These are phyloP conservation scores for Plasmodium gallinaceum DNA, from an alignment of 169 alveolate species.

Conservation along the genomic window DNA sequence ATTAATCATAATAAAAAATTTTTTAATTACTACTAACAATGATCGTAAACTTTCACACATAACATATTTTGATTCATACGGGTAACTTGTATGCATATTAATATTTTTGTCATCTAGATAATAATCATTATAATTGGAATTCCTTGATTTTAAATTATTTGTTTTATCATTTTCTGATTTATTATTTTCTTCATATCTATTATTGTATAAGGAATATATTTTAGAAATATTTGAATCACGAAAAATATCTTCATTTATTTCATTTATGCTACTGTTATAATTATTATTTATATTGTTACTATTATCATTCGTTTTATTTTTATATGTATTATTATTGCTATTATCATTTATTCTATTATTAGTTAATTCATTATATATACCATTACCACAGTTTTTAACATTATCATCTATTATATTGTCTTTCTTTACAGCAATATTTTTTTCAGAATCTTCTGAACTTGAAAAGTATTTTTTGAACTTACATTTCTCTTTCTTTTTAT, in stretches of 20 bases:
- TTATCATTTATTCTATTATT: neutral
- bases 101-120: constrained; percentile 66
- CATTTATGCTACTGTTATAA: neutral
- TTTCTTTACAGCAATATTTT: neutral
- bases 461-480: constrained; percentile 58
- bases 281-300: neutral
- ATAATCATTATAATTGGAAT: constrained; percentile 54
- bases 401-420: neutral
- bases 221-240: neutral
- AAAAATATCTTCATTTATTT: neutral
- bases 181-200: neutral
- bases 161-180: neutral
- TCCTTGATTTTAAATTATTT: neutral
- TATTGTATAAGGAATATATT: neutral
- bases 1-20: constrained; percentile 58
- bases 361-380: neutral
- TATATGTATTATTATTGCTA: neutral
- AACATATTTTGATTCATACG: constrained; percentile 74
- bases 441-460: constrained; percentile 20
- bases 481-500: constrained; percentile 33
- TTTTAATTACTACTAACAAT: constrained; percentile 62
- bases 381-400: neutral
- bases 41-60: constrained; percentile 74
- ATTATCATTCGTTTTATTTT: neutral
- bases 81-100: constrained; percentile 30